phyloP scores from a whole-genome alignment of 2,329 filamentous ascomycete species.

The Metarhizium album region DNA sequence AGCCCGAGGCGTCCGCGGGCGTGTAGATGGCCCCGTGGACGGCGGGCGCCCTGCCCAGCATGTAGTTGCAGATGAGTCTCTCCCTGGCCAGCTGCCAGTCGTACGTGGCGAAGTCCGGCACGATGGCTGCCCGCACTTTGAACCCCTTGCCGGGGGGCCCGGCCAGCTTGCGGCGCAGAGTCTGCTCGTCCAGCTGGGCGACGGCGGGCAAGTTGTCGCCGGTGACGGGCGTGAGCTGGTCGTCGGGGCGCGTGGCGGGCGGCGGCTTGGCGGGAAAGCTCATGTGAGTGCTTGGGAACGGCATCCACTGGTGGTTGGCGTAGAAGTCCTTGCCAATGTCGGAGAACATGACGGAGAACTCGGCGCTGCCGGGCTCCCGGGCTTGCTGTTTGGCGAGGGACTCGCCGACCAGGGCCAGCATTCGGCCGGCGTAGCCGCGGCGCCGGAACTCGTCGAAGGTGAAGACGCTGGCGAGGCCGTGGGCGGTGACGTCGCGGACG shows the following conservation, averaged over 20 bases:
- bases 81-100: slow-evolving; percentile 64
- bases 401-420: slow-evolving; percentile 56
- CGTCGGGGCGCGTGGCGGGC: slow-evolving; percentile 16
- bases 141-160: slow-evolving; percentile 10
- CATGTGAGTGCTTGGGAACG: slow-evolving; percentile 64
- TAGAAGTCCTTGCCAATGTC: slow-evolving; percentile 83
- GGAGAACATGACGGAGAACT: slow-evolving; percentile 73
- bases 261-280: slow-evolving; percentile 36
- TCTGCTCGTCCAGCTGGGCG: slow-evolving; percentile 51
- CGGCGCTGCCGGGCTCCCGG: slow-evolving; percentile 23
- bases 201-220: slow-evolving; percentile 50
- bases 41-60: slow-evolving; percentile 45
- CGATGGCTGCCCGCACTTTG: slow-evolving; percentile 22
- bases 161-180: slow-evolving; percentile 45
- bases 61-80: slow-evolving; percentile 58
- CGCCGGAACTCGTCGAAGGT: slow-evolving; percentile 56
- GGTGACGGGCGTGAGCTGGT: slow-evolving; percentile 33
- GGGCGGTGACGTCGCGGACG: slow-evolving; percentile 45
- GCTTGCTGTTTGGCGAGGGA: slow-evolving; percentile 21
- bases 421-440: slow-evolving; percentile 65
- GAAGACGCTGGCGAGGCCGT: slow-evolving; percentile 76
- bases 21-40: slow-evolving; percentile 62
- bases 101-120: slow-evolving; percentile 21
- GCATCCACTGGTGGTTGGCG: slow-evolving; percentile 63
- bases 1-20: slow-evolving; percentile 30